phyloP scores from a whole-genome alignment of 2,329 filamentous ascomycete species.

The Alternaria gansuensis region DNA sequence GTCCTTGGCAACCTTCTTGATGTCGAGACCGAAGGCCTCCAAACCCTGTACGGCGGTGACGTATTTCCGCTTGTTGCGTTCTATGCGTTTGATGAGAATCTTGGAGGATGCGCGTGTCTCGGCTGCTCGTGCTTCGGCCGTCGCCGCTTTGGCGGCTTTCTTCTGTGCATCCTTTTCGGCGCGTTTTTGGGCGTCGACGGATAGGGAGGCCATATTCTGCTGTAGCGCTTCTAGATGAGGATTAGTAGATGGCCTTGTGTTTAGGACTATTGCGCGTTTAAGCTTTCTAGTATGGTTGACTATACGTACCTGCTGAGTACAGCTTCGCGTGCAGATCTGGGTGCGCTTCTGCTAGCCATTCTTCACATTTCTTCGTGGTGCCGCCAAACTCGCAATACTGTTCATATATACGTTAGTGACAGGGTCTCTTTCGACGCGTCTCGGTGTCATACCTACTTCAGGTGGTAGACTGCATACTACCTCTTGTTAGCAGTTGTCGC shows the following conservation, averaged over 20 bases:
- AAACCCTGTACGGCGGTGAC: conserved; percentile 92
- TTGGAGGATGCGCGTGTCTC: conserved; percentile 84
- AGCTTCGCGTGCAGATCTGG: conserved; percentile 77
- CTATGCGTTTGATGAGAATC: conserved; percentile 93
- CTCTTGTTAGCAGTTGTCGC: conserved; percentile 30
- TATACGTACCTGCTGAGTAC: conserved; percentile 79
- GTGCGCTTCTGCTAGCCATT: conserved; percentile 85
- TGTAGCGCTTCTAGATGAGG: conserved; percentile 67
- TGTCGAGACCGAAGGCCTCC: conserved; percentile 87
- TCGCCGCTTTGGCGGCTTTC: conserved; percentile 93
- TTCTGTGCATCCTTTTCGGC: conserved; percentile 96
- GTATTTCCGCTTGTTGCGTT: conserved; percentile 97
- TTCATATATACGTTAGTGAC: conserved; percentile 19
- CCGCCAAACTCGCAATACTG: conserved; percentile 99
- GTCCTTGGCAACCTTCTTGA: conserved; percentile 97
- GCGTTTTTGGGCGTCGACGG: conserved; percentile 89
- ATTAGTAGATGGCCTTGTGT: conserved; percentile 9
- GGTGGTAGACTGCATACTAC: conserved; percentile 71
- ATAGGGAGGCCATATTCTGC: conserved; percentile 84
- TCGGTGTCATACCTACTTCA: conserved; percentile 65
- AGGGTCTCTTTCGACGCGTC: conserved; percentile 10
- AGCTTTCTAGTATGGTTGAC: not conserved
- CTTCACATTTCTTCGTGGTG: conserved; percentile 94
- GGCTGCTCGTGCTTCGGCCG: conserved; percentile 81
- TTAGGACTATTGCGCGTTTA: not conserved